Evolutionary conservation across 352 stramenopile genomes (phyloP), one percentile per base, ranked within the genome.

Genomic region (Pythium myriotylum): DNA sequence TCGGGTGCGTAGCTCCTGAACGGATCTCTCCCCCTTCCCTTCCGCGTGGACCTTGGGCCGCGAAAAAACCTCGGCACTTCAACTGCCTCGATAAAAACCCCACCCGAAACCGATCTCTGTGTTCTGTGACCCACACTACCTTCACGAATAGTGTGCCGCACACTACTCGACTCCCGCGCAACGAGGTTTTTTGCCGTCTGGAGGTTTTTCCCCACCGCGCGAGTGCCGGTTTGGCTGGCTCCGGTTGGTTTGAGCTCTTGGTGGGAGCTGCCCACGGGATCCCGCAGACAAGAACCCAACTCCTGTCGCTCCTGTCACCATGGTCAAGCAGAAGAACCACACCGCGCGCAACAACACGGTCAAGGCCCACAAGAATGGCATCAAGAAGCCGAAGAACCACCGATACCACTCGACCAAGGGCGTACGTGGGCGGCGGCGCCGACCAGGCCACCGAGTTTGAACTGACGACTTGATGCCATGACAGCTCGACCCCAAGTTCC

Each of bases 321-420:
- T 94, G 85, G 85, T 94, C 79, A 94, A 97, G 88, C 89, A 97
- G 94, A 99, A 99, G 92, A 98, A 99, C 84, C 97, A 97, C 83
- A 98, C 94, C 61, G 93, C 93, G 68, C 95, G 97, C 80, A 99
- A 99, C 89, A 94, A 97, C 69, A 98, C 94, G 62, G 89, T 97
- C 80, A 99, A 99, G 89, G 96, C 95, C 54, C 94, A 98, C 77
- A 86, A 86, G 76, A 98, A 98, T 76, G 96, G 96, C 69, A 98
- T 99, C 79, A 98, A 98, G 81, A 98, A 98, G 91, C 92, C 91
- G 67, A 98, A 98, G 81, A 89, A 90, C 73, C 90, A 94, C 76
- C 95, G 95, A 74, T 98, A 98, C 79, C 83, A 97, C 67, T 97
- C 88, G 46, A 98, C 92, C 67, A 89, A 91, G 72, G 96, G 94